phyloP scores from a whole-genome alignment of 1,139 yeast genomes.

The Blastobotrys malaysiensis region DNA sequence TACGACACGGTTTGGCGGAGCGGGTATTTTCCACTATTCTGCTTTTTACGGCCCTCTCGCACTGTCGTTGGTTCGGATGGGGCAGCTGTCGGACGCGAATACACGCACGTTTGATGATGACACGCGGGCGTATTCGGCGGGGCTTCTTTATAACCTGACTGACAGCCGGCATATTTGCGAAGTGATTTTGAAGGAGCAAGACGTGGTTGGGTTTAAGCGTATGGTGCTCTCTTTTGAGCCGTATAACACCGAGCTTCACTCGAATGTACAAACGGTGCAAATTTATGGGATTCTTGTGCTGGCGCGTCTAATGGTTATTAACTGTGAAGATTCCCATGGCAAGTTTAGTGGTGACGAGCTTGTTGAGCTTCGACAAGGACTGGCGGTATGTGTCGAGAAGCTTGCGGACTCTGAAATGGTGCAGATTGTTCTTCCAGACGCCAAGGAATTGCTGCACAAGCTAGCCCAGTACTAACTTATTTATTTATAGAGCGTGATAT shows the following conservation, averaged over 20 bases:
- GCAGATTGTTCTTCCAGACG: background rate
- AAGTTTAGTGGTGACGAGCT: background rate
- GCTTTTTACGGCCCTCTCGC: conserved; percentile 3
- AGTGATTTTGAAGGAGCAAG: background rate
- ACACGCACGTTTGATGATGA: background rate
- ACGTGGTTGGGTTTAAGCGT: background rate
- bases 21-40: conserved; percentile 7
- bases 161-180: conserved; percentile 6
- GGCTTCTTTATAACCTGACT: conserved; percentile 9
- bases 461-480: background rate
- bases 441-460: background rate
- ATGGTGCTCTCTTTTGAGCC: background rate
- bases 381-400: background rate
- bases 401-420: background rate
- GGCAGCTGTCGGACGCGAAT: background rate
- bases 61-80: background rate
- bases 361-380: background rate
- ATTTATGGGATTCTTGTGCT: background rate
- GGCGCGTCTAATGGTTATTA: background rate
- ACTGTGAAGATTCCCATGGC: background rate
- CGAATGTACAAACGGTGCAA: background rate
- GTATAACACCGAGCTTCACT: background rate
- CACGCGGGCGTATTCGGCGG: conserved; percentile 5
- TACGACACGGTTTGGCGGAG: conserved; percentile 8
- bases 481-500: background rate